Conservation (phyloP, 2,329 filamentous ascomycete genomes). For the Chaetomiaceae sp. region DNA sequence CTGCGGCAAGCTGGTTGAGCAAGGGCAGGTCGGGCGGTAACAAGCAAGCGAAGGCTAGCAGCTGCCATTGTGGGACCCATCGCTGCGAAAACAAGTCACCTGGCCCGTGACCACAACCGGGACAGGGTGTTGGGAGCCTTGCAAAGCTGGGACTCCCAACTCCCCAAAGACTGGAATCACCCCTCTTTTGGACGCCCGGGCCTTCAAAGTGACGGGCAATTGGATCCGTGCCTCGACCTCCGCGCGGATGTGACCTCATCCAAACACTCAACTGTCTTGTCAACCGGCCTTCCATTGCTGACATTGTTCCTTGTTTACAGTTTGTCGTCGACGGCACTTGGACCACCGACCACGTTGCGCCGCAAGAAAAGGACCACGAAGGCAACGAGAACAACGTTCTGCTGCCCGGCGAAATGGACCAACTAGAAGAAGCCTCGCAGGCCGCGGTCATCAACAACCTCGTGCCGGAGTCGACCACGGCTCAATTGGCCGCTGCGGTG, state of each 20-base stretch:
- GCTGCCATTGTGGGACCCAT: conserved; percentile 7
- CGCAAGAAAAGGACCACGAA: conserved; percentile 73
- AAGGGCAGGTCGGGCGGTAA: not conserved
- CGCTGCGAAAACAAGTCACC: conserved; percentile 11
- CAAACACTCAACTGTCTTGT: not conserved
- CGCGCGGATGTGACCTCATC: conserved; percentile 5
- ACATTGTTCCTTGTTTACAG: conserved; percentile 42
- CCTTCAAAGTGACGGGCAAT: conserved; percentile 11
- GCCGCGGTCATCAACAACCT: conserved; percentile 52
- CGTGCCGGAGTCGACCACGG: conserved; percentile 65
- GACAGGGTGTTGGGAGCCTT: conserved; percentile 11
- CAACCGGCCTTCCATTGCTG: conserved; percentile 19
- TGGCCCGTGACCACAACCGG: conserved; percentile 10
- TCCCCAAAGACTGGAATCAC: conserved; percentile 7
- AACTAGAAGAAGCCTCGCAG: conserved; percentile 18
- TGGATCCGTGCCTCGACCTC: conserved; percentile 10
- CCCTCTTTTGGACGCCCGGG: conserved; percentile 8
- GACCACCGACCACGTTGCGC: conserved; percentile 74
- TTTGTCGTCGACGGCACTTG: conserved; percentile 93
- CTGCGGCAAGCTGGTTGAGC: not conserved
- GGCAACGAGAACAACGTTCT: conserved; percentile 94
- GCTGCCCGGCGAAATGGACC: conserved; percentile 61
- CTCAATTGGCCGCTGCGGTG: conserved; percentile 56
- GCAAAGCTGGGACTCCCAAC: not conserved
- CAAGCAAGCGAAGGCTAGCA: conserved; percentile 6